Percentiles rank a stretch among this genome's conserved stretches.
Conservation (phyloP, 2,329 filamentous ascomycete genomes). For the Aspergillus aculeatinus region DNA sequence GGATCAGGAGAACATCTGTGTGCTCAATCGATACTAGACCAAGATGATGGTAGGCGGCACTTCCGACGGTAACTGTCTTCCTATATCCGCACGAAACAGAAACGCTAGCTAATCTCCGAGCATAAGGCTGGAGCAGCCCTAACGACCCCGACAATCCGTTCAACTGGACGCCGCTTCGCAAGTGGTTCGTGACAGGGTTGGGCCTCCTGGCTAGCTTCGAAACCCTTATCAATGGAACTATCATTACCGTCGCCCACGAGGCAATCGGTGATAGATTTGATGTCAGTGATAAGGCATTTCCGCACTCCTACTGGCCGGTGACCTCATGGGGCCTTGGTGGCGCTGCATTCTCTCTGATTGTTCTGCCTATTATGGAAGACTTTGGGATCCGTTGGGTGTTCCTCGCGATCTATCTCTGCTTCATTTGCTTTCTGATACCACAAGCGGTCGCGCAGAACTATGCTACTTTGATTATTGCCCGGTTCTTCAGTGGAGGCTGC, state of each 20-base stretch:
- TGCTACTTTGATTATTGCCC: constrained; percentile 43
- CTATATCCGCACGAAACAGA: no score
- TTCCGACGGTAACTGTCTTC: no score
- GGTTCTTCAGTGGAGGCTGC: constrained; percentile 45
- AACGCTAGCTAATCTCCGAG: no score
- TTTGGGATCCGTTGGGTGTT: constrained; percentile 46
- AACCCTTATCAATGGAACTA: constrained; percentile 39
- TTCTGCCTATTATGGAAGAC: constrained; percentile 39
- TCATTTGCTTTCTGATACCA: constrained; percentile 44
- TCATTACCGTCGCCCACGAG: constrained; percentile 38
- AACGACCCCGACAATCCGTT: constrained; percentile 39
- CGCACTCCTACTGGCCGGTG: constrained; percentile 35
- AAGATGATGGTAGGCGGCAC: no score
- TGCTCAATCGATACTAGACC: no score
- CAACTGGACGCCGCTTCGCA: constrained; percentile 37
- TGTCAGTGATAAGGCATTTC: constrained; percentile 31
- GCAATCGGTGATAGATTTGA: constrained; percentile 37
- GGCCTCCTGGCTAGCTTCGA: constrained; percentile 34
- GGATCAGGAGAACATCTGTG: no score
- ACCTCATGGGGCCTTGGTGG: constrained; percentile 35
- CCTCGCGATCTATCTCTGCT: constrained; percentile 35
- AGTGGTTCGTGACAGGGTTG: constrained; percentile 36
- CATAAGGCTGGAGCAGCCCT: neutral
- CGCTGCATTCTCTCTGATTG: constrained; percentile 27
- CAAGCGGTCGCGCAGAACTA: constrained; percentile 47